Evolutionary conservation across 768 basidiomycete species (phyloP), one percentile per base, ranked within the genome.

Genomic region (Mycena olivaceomarginata): DNA sequence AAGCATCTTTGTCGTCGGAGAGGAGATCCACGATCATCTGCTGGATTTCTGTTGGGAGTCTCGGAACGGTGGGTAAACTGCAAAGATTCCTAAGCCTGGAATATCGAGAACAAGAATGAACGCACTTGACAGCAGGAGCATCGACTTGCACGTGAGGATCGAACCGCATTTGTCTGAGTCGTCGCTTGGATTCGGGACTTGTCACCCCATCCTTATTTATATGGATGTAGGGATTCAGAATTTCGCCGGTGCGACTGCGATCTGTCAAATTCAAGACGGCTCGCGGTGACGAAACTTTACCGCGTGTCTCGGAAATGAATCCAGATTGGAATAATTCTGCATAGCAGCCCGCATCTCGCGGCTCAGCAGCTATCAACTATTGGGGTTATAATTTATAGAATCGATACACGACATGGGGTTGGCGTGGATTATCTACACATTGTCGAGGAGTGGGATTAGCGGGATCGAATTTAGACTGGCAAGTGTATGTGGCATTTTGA

Each of bases 221-320:
- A 31, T 20, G 66, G 65, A 66, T 66, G 65, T 37, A 25, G 2
- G 45, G 65, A 46, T 25, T 22, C 66, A 25, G 66, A 59, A 57
- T 59, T 70, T 70, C 68, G 43, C 68, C 68, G 68, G 57, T 70
- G 43, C 57, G 57, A 70, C 68, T 70, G 68, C 57, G 68, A 70
- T 70, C 68, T 70, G 68, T 60, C 68, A 60, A 70, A 15, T 45
- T 57, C 53, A 57, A 68, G 67, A 68, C 43, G 43, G 43, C 43
- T 8, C 67, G 67, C 40, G 67, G 40, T 51, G 39, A 56, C 31
- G 31, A 31, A 31, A 31, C 31, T 31, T 60, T 25, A 57, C 57
- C 57, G 67, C 39, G n/a, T n/a, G n/a, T n/a, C n/a, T n/a, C n/a
- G n/a, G n/a, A n/a, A n/a, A n/a, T n/a, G n/a, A n/a, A n/a, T n/a